These are phyloP conservation scores for Zoysia japonica DNA, from an alignment of 176 grass and related monocot species.

Conservation along the genomic window DNA sequence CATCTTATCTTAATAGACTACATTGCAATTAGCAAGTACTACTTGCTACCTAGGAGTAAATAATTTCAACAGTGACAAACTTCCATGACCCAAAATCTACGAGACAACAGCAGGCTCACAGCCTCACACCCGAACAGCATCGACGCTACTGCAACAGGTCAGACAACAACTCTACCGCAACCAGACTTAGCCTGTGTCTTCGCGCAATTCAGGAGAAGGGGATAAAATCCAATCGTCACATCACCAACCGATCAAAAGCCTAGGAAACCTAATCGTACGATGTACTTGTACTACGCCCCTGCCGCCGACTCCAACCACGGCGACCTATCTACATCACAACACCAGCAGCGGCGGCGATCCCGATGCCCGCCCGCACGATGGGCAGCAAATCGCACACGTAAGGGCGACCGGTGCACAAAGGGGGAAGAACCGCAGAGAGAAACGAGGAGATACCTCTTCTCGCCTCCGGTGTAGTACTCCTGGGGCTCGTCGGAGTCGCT, in stretches of 20 bases:
- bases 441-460: slow-evolving; percentile 65
- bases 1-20: not conserved
- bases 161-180: not conserved
- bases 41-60: not conserved
- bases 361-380: slow-evolving; percentile 30
- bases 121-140: not conserved
- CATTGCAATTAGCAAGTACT: too few species aligned
- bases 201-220: not conserved
- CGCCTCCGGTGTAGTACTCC: slow-evolving; percentile 98
- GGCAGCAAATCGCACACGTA: not conserved
- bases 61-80: not conserved
- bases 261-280: not conserved
- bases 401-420: not conserved
- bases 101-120: not conserved
- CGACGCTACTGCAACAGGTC: not conserved
- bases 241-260: not conserved
- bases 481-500: slow-evolving; percentile 80
- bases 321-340: not conserved
- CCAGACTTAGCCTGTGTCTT: not conserved
- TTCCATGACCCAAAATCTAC: not conserved
- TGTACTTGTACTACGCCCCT: not conserved
- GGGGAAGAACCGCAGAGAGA: not conserved
- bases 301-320: not conserved
- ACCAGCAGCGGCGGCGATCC: not conserved
- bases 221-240: slow-evolving; percentile 16